phyloP scores from a whole-genome alignment of 2,329 filamentous ascomycete genomes.

The Fusarium pseudoanthophilum region DNA sequence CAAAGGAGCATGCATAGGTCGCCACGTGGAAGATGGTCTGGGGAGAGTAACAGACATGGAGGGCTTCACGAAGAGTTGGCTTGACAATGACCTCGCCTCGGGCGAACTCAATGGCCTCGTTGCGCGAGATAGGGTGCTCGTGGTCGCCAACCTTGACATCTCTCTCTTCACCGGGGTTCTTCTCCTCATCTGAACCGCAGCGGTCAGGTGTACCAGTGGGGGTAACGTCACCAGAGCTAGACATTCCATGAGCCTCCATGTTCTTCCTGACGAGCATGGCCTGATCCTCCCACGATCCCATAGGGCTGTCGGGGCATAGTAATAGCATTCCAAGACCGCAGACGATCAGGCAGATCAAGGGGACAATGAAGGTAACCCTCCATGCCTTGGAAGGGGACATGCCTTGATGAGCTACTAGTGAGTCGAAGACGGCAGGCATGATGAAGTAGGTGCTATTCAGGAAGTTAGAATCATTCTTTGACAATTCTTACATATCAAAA shows the following conservation, averaged over 20 bases:
- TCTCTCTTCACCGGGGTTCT: constrained; percentile 50
- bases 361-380: constrained; percentile 86
- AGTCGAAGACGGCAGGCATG: constrained; percentile 91
- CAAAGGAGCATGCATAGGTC: constrained; percentile 73
- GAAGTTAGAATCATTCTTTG: neutral
- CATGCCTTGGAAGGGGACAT: constrained; percentile 77
- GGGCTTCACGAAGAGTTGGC: constrained; percentile 63
- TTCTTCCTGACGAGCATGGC: constrained; percentile 66
- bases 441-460: constrained; percentile 79
- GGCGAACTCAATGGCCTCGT: constrained; percentile 65
- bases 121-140: constrained; percentile 59
- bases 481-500: neutral
- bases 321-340: constrained; percentile 76
- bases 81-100: constrained; percentile 64
- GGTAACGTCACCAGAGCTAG: constrained; percentile 58
- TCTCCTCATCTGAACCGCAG: constrained; percentile 49
- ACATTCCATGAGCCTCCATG: constrained; percentile 58
- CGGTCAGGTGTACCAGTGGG: constrained; percentile 59
- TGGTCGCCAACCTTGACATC: constrained; percentile 52
- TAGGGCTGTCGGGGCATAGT: constrained; percentile 83
- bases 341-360: constrained; percentile 77
- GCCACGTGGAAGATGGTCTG: constrained; percentile 66
- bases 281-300: constrained; percentile 82
- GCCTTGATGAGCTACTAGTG: constrained; percentile 69
- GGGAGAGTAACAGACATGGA: constrained; percentile 59